Evolutionary conservation across 2,329 filamentous ascomycete genomes (phyloP).

Genomic region (Aspergillus quadricinctus): DNA sequence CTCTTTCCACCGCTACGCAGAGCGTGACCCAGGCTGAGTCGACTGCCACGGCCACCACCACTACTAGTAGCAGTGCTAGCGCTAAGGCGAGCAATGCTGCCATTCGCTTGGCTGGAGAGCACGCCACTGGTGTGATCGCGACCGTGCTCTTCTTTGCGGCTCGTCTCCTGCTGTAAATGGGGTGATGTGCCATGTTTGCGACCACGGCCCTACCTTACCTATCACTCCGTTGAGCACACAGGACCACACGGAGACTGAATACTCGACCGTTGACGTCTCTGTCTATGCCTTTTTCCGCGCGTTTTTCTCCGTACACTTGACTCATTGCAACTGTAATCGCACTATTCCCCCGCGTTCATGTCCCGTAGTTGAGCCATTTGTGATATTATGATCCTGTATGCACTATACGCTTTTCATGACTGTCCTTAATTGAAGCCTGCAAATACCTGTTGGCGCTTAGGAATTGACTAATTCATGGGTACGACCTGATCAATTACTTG

Average conservation of each 20-base stretch:
- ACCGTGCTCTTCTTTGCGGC: slow-evolving; percentile 54
- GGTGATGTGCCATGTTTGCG: neutral
- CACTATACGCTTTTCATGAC: slow-evolving; percentile 4
- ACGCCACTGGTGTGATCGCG: slow-evolving; percentile 50
- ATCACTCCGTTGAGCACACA: neutral
- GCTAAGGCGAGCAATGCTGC: slow-evolving; percentile 39
- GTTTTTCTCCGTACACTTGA: neutral
- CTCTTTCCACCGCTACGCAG: slow-evolving; percentile 18
- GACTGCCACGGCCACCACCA: slow-evolving; percentile 22
- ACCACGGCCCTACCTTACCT: neutral
- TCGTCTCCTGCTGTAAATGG: slow-evolving; percentile 52
- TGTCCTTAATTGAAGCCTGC: slow-evolving; percentile 8
- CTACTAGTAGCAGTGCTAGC: slow-evolving; percentile 24
- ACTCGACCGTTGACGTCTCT: neutral
- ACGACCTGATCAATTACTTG: neutral
- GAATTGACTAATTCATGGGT: neutral
- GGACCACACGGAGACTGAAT: neutral
- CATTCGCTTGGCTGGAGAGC: slow-evolving; percentile 44
- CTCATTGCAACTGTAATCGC: slow-evolving; percentile 1
- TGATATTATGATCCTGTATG: slow-evolving; percentile 6
- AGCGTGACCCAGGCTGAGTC: slow-evolving; percentile 13
- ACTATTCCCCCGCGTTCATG: slow-evolving; percentile 7
- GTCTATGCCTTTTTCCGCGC: neutral
- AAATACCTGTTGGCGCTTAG: neutral
- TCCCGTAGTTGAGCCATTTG: slow-evolving; percentile 3